These are phyloP conservation scores for Rhynchosporium agropyri DNA, from an alignment of 2,329 filamentous ascomycete genomes.

Conservation along the genomic window DNA sequence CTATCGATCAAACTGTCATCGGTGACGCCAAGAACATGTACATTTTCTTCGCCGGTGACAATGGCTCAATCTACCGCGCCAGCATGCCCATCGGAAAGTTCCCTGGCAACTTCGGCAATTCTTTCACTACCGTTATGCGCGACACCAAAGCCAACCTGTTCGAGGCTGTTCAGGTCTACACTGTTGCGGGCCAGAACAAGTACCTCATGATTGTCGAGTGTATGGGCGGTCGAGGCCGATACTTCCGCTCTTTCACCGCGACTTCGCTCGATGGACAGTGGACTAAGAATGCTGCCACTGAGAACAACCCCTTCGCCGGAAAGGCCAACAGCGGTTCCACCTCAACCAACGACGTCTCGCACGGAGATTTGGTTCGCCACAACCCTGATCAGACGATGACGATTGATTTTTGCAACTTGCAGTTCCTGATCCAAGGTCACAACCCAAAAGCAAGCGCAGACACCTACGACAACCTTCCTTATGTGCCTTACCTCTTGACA, in stretches of 20 bases:
- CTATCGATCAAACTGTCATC: constrained; percentile 67
- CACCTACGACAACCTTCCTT: constrained; percentile 56
- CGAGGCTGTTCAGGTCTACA: constrained; percentile 70
- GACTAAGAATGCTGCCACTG: constrained; percentile 58
- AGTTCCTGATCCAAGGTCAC: constrained; percentile 65
- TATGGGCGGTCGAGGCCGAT: constrained; percentile 59
- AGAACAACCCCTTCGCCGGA: constrained; percentile 65
- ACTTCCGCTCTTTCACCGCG: constrained; percentile 69
- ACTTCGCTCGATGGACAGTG: constrained; percentile 57
- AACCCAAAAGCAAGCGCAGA: constrained; percentile 44
- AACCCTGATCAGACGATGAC: constrained; percentile 64
- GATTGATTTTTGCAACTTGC: constrained; percentile 65
- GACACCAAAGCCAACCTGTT: constrained; percentile 61
- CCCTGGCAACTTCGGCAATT: constrained; percentile 60
- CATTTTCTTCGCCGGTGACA: constrained; percentile 68
- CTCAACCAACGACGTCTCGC: constrained; percentile 70
- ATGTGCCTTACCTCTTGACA: constrained; percentile 58
- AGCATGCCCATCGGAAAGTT: constrained; percentile 65
- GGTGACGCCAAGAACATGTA: constrained; percentile 65
- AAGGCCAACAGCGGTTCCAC: constrained; percentile 65
- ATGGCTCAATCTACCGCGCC: constrained; percentile 66
- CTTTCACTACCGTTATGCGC: constrained; percentile 53
- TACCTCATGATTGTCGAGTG: constrained; percentile 73
- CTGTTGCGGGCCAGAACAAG: constrained; percentile 52
- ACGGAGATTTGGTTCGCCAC: constrained; percentile 62